Base-by-base conservation (phyloP, 495 filamentous ascomycete genomes). In the Talaromyces liani region DNA sequence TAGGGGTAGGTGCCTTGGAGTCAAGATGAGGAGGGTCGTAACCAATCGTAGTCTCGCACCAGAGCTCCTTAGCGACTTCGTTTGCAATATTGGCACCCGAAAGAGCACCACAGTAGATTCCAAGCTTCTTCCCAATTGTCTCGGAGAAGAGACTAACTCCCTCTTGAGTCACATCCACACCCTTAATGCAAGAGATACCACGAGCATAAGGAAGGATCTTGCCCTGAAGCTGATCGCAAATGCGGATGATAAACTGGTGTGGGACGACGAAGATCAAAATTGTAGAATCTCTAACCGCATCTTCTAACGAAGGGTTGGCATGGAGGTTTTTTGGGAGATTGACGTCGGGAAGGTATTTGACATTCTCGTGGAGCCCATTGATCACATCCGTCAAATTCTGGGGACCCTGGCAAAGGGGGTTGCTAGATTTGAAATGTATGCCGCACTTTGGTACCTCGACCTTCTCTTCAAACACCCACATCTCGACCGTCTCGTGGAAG, bases 121-220 rank as follows among this genome's bases (percentile, higher is more conserved):
- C 90, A 7, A 99, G 82, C 53, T 85, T 87, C 68, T 87, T 84
- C 63, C 93, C 92, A 70, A 99, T 98, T 68, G 87, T 91, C 72
- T 99, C 95, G n/a, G 88, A 92, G 82, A 97, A 95, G 22, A 99
- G 84, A 64, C 83, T 83, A 64, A 97, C 83, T 31, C 92, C 90
- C 34, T 89, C 84, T 61, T 89, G 86, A 10, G 87, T 85, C 51
- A 99, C 95, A 63, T 94, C 88, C 55, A 99, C 91, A 65, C 95
- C 95, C 81, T 99, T 99, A 75, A 97, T 98, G 75, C 95, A 99
- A 65, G 91, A 96, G 65, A 99, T 89, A 53, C 92, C 95, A 57
- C 95, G 87, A 18, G 95, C 93, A 67, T 88, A 97, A 0, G 94
- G 94, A 16, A 96, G 76, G 68, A 95, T 93, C 67, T 96, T 85